Evolutionary conservation across 2,329 filamentous ascomycete genomes (phyloP).

Genomic region (Cladosporium sp.): DNA sequence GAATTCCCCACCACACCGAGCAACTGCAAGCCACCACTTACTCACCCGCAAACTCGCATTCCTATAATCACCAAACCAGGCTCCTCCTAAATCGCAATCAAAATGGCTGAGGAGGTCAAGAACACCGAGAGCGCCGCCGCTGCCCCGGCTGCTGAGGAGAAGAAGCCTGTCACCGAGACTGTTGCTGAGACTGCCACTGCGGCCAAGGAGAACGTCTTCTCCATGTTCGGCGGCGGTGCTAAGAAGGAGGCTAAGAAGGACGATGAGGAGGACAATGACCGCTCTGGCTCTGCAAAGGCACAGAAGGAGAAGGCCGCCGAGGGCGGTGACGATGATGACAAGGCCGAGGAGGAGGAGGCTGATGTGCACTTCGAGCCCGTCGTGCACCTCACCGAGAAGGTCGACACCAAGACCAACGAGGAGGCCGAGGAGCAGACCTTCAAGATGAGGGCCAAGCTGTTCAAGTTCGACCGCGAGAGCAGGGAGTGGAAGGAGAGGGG

Average conservation of each 20-base stretch:
- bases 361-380: constrained; percentile 98
- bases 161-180: constrained; percentile 34
- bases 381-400: constrained; percentile 91
- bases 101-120: constrained; percentile 30
- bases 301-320: constrained; percentile 62
- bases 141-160: constrained; percentile 36
- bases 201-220: constrained; percentile 68
- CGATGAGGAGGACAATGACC: constrained; percentile 70
- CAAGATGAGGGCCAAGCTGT: constrained; percentile 99
- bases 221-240: constrained; percentile 96
- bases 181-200: constrained; percentile 35
- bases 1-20: not conserved
- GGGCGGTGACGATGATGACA: constrained; percentile 34
- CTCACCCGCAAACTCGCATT: not conserved
- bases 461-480: constrained; percentile 89
- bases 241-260: constrained; percentile 95
- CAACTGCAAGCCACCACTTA: not conserved
- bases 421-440: constrained; percentile 95
- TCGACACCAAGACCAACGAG: constrained; percentile 97
- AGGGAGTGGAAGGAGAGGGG: constrained; percentile 99
- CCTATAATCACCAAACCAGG: not conserved
- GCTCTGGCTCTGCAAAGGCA: constrained; percentile 71
- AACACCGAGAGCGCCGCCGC: constrained; percentile 22
- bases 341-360: constrained; percentile 57
- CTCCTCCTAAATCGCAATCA: not conserved